phyloP scores from a whole-genome alignment of 2,329 filamentous ascomycete species.

The Pseudogymnoascus sp. region DNA sequence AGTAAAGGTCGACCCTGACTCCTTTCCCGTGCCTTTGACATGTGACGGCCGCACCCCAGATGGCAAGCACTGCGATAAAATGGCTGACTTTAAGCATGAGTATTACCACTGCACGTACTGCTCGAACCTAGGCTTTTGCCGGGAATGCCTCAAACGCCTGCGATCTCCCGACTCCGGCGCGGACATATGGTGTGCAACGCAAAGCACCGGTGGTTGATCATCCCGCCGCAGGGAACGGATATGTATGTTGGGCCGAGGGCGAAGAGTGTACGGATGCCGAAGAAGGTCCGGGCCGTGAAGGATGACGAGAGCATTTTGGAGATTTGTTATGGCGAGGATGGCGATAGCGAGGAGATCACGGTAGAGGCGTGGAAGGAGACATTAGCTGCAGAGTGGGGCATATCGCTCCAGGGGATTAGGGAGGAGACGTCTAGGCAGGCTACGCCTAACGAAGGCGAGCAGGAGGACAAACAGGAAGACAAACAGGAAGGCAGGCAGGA shows the following conservation, averaged over 20 bases:
- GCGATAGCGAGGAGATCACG: not conserved
- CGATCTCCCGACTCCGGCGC: not conserved
- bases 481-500: not conserved
- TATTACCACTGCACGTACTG: not conserved
- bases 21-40: not conserved
- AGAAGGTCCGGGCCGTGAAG: not conserved
- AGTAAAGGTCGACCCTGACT: not conserved
- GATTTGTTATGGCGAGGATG: not conserved
- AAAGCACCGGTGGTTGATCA: not conserved
- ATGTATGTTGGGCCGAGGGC: not conserved
- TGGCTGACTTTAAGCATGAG: not conserved
- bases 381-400: not conserved
- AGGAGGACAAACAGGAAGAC: not conserved
- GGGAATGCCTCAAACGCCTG: not conserved
- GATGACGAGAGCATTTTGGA: not conserved
- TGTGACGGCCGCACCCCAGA: not conserved
- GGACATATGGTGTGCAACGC: not conserved
- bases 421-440: not conserved
- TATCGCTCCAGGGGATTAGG: not conserved
- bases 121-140: not conserved
- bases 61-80: not conserved
- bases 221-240: not conserved
- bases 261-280: not conserved
- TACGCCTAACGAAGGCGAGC: not conserved
- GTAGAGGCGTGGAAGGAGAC: not conserved